Conservation (phyloP, 106 monocot species). For the Xerophyta viscosa region DNA sequence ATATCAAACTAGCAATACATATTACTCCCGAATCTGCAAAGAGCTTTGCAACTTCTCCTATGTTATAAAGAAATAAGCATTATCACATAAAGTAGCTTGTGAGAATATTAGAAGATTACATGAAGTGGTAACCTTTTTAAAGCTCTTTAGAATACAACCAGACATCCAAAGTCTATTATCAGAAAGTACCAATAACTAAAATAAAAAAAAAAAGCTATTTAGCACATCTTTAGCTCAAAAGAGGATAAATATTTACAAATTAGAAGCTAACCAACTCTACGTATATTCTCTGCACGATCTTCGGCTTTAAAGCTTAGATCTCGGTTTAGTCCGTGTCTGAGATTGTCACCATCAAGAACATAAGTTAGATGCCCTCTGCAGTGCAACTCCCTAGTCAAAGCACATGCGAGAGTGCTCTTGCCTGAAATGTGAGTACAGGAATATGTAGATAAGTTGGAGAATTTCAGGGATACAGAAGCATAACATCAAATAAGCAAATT, state of each 20-base stretch:
- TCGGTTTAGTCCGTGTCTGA: slow-evolving; percentile 84
- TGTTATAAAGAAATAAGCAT: background rate
- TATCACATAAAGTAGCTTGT: no score
- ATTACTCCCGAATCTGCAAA: slow-evolving; percentile 97
- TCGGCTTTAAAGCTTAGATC: slow-evolving; percentile 80
- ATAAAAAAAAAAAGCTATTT: background rate
- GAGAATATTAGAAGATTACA: no score
- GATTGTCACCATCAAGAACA: slow-evolving; percentile 94
- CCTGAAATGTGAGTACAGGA: slow-evolving; percentile 35
- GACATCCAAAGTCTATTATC: no score
- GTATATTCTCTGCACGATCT: slow-evolving; percentile 89
- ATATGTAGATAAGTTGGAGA: no score
- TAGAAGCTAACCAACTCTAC: slow-evolving; percentile 68
- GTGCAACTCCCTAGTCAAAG: slow-evolving; percentile 69
- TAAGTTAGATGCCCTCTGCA: slow-evolving; percentile 59
- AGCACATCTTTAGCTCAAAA: no score
- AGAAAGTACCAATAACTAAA: background rate
- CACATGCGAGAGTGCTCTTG: slow-evolving; percentile 92
- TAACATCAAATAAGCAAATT: no score
- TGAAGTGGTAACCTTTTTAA: no score
- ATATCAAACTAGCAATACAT: slow-evolving; percentile 92
- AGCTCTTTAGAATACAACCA: no score
- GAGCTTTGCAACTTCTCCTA: slow-evolving; percentile 92
- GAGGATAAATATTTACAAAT: no score
- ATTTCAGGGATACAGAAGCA: no score